phyloP scores from a whole-genome alignment of 306 rosid species.

The Erythrophleum fordii region DNA sequence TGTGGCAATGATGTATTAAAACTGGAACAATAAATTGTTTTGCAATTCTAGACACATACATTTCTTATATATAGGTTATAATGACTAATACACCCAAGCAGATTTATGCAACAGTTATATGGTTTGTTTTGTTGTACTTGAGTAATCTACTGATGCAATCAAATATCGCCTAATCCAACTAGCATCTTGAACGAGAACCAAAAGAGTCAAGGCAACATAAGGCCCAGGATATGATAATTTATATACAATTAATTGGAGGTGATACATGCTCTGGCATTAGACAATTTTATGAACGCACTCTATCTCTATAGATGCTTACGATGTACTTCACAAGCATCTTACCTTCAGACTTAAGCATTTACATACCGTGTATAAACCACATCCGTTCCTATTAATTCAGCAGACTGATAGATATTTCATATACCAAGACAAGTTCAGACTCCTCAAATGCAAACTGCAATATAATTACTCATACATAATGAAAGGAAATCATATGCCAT shows the following conservation, averaged over 20 bases:
- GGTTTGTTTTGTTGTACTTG: neutral
- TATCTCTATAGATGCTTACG: neutral
- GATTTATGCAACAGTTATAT: neutral
- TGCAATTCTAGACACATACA: neutral
- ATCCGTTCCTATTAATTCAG: slow-evolving; percentile 7
- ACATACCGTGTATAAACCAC: neutral
- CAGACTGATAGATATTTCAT: neutral
- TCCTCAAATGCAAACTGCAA: slow-evolving; percentile 8
- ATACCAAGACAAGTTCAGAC: neutral
- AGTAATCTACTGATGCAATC: neutral
- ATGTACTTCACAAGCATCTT: slow-evolving; percentile 14
- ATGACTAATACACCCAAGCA: neutral
- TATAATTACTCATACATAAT: slow-evolving; percentile 3
- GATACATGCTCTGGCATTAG: neutral
- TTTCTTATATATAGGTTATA: neutral
- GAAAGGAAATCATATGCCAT: slow-evolving; percentile 29
- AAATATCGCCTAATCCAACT: neutral
- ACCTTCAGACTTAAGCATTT: slow-evolving; percentile 5
- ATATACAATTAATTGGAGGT: neutral
- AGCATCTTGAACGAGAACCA: slow-evolving; percentile 18
- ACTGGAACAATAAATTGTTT: neutral
- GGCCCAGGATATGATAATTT: slow-evolving; percentile 12
- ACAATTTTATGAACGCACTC: neutral
- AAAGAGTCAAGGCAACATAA: slow-evolving; percentile 10
- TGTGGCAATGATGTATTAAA: neutral